Evolutionary conservation across 2,329 filamentous ascomycete genomes (phyloP).

Genomic region (Coleophoma cylindrospora): DNA sequence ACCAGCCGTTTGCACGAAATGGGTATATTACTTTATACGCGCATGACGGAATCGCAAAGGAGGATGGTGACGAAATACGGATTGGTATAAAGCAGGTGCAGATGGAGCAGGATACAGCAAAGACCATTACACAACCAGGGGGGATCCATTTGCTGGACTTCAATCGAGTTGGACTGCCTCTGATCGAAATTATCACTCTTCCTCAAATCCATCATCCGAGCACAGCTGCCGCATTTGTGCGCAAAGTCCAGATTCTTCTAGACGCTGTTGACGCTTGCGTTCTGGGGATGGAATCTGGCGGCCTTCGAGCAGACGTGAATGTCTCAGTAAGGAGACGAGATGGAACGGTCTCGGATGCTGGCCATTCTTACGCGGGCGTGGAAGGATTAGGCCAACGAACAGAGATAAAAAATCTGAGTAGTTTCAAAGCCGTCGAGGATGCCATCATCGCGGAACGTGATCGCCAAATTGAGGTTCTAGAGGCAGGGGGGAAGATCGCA

Average conservation of each 20-base stretch:
- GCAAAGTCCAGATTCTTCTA: constrained; percentile 80
- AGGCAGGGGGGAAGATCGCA: constrained; percentile 67
- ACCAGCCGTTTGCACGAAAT: constrained; percentile 64
- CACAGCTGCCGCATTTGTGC: constrained; percentile 82
- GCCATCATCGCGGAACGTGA: constrained; percentile 89
- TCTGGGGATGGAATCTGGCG: constrained; percentile 88
- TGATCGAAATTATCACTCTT: constrained; percentile 92
- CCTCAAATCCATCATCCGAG: constrained; percentile 83
- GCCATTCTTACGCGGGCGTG: constrained; percentile 49
- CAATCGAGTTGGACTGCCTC: constrained; percentile 83
- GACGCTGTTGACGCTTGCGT: constrained; percentile 80
- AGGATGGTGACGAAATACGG: constrained; percentile 64
- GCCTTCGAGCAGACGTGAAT: constrained; percentile 89
- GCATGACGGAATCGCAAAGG: constrained; percentile 73
- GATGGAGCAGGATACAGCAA: constrained; percentile 96
- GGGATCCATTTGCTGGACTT: constrained; percentile 81
- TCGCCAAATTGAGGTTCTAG: constrained; percentile 77
- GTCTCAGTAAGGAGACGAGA: constrained; percentile 70
- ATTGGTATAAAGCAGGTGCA: constrained; percentile 92
- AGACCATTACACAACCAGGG: constrained; percentile 75
- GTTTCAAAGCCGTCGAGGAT: constrained; percentile 91
- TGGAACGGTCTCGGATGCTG: constrained; percentile 18
- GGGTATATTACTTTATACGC: constrained; percentile 67
- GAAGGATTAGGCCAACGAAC: constrained; percentile 75
- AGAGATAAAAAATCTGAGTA: constrained; percentile 96